Evolutionary conservation across 768 basidiomycete genomes (phyloP).

Genomic region (Termitomyces sp.): DNA sequence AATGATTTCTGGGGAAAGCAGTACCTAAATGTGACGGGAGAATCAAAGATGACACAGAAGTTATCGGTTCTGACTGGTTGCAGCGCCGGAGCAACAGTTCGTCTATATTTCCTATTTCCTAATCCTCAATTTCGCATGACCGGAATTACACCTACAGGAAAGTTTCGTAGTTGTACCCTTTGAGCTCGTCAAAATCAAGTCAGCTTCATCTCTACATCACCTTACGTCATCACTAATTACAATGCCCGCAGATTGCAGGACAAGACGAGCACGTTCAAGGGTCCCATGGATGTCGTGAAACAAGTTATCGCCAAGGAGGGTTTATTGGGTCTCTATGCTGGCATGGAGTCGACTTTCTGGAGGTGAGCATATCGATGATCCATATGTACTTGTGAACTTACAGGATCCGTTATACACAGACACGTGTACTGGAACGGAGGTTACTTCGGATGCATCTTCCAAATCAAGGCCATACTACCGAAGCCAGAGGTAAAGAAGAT

Average conservation of each 20-base stretch:
- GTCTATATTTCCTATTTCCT: conserved; percentile 7
- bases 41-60: conserved; percentile 80
- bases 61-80: conserved; percentile 91
- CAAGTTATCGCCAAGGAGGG: conserved; percentile 77
- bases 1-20: conserved; percentile 97
- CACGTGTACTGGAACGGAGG: conserved; percentile 94
- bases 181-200: conserved; percentile 91
- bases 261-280: conserved; percentile 83
- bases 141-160: conserved; percentile 39
- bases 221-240: background rate
- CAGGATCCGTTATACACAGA: conserved; percentile 27
- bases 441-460: conserved; percentile 91
- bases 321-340: conserved; percentile 79
- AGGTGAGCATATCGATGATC: conserved; percentile 42
- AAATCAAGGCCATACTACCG: conserved; percentile 73
- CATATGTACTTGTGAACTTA: background rate
- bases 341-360: conserved; percentile 99
- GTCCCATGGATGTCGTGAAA: conserved; percentile 87
- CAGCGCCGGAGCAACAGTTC: conserved; percentile 83
- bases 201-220: conserved; percentile 1
- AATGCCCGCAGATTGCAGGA: conserved; percentile 68
- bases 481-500: conserved; percentile 62
- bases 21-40: conserved; percentile 55
- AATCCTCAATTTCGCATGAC: background rate
- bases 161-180: conserved; percentile 95